phyloP scores from a whole-genome alignment of 2,329 filamentous ascomycete species.

The Teratosphaeria epicoccoides region DNA sequence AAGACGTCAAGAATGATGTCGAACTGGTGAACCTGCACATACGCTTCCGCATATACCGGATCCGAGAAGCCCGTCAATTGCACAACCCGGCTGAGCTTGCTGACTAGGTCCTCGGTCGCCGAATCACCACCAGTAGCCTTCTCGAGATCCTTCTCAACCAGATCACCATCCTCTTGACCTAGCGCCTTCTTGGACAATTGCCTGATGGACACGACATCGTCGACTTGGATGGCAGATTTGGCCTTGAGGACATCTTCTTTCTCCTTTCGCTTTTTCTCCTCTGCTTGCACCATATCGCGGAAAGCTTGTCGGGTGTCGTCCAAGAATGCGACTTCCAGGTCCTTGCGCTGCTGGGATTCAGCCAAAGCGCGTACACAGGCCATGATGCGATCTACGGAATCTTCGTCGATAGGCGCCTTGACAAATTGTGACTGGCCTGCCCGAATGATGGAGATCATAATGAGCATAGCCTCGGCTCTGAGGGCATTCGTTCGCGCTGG shows the following conservation, averaged over 20 bases:
- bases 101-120: constrained; percentile 72
- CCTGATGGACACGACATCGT: constrained; percentile 85
- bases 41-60: constrained; percentile 95
- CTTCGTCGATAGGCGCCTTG: constrained; percentile 93
- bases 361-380: constrained; percentile 86
- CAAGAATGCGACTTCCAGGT: constrained; percentile 83
- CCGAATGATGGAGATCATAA: constrained; percentile 98
- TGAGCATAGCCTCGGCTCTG: constrained; percentile 94
- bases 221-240: constrained; percentile 87
- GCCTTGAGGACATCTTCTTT: constrained; percentile 89
- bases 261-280: constrained; percentile 94
- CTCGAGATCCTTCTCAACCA: constrained; percentile 81
- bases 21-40: constrained; percentile 97
- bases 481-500: constrained; percentile 82
- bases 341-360: constrained; percentile 80
- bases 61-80: constrained; percentile 98
- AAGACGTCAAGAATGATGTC: constrained; percentile 96
- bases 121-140: constrained; percentile 87
- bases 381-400: constrained; percentile 98
- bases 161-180: constrained; percentile 62
- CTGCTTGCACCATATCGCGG: constrained; percentile 90
- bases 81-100: constrained; percentile 90
- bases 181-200: constrained; percentile 88
- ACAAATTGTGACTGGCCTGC: constrained; percentile 98
- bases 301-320: constrained; percentile 94